These are phyloP conservation scores for Dipteronia sinensis DNA, from an alignment of 345 rosid genomes.

Conservation along the genomic window DNA sequence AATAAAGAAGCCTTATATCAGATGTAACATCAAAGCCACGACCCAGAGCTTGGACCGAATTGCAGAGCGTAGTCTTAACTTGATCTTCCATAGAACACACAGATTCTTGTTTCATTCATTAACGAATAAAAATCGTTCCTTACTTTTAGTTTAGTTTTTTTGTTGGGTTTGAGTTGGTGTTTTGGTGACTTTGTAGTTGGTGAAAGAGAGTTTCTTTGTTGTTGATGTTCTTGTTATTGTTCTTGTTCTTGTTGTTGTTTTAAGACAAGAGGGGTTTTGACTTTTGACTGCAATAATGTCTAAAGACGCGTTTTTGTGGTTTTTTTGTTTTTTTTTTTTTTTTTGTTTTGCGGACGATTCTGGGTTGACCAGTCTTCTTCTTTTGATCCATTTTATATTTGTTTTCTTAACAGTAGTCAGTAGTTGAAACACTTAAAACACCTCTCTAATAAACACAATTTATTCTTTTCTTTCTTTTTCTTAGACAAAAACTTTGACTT, in stretches of 20 bases:
- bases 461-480: background rate
- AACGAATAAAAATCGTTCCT: constrained; percentile 8
- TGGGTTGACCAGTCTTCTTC: constrained; percentile 57
- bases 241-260: constrained; percentile 18
- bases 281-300: constrained; percentile 44
- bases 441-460: background rate
- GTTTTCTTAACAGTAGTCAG: background rate
- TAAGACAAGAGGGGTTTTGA: constrained; percentile 7
- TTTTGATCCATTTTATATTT: background rate
- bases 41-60: constrained; percentile 93
- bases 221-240: background rate
- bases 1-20: constrained; percentile 87
- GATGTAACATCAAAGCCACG: constrained; percentile 95
- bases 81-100: constrained; percentile 38
- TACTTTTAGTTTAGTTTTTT: background rate
- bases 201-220: background rate
- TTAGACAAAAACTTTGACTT: constrained; percentile 25
- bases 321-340: too few relatives aligned
- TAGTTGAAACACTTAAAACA: background rate
- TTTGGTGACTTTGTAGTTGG: constrained; percentile 25
- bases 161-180: background rate
- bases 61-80: constrained; percentile 66
- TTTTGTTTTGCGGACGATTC: constrained; percentile 29
- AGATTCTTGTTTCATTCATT: constrained; percentile 21
- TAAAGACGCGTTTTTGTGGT: constrained; percentile 53